Base-by-base conservation (phyloP, 2,329 filamentous ascomycete species). In the Sporothrix phasma region DNA sequence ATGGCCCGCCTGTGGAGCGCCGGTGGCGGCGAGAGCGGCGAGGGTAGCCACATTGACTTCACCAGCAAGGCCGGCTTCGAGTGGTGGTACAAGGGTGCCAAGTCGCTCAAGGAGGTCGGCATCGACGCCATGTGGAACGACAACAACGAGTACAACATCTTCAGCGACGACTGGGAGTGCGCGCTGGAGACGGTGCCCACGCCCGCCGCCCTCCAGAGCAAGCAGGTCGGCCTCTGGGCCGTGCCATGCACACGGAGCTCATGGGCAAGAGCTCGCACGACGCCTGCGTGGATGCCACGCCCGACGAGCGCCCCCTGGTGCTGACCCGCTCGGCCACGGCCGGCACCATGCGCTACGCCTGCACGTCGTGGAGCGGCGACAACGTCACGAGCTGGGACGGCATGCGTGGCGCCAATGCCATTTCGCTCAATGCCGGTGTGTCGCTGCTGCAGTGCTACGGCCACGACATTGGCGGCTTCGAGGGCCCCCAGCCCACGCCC, bases 101-200 rank as follows among this genome's bases (percentile, higher is more conserved):
- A 82, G 65, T 80, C 79, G 59, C 77, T 90, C 1, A 84, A 84
- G 63, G 75, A 81, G 29, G 75, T 83, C 8, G 87, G 87, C 0
- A 87, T 90, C 64, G 87, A 89, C 68, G 87, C 81, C 56, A 89
- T 90, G 75, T 90, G 88, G 88, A 90, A 90, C 68, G 88, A 90
- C 71, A 90, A 90, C 73, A 90, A 90, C 68, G 88, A 90, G 72
- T 90, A 89, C 72, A 85, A 84, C 0, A 79, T 88, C 2, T 80
- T 84, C 0, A 78, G 83, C 66, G 88, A 90, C 65, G 77, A 81
- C 26, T 90, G 87, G 87, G 74, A 83, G 64, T 81, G 85, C 61
- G 81, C 83, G 0, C 76, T 89, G 0, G 79, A 84, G 1, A 74
- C 72, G 0, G 68, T 78, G 1, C 74, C 76, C 0, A 71, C 74